Conservation (phyloP, 1,284 basidiomycete species). For the Malassezia globosa region DNA sequence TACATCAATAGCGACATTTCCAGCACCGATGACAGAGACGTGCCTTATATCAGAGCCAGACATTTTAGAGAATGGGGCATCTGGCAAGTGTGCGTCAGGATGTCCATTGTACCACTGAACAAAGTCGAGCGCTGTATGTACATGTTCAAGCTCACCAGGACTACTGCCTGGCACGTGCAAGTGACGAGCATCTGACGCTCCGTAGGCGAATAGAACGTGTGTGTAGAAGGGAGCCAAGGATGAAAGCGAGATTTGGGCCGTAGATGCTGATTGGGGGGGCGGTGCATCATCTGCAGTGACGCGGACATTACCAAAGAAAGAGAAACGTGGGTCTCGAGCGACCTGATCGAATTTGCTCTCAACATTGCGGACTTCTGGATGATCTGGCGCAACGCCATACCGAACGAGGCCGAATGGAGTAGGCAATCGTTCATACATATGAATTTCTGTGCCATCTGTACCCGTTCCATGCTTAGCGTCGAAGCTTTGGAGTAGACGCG, state of each 20-base stretch:
- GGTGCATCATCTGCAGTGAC: conserved; percentile 50
- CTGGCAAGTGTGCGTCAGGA: conserved; percentile 51
- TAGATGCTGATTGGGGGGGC: neutral
- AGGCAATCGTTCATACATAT: conserved; percentile 86
- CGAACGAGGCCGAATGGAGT: conserved; percentile 87
- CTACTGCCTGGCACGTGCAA: conserved; percentile 50
- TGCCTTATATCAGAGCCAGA: conserved; percentile 49
- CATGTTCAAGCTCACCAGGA: conserved; percentile 52
- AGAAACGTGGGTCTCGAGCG: conserved; percentile 31
- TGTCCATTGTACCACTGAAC: conserved; percentile 98
- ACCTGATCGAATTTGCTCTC: conserved; percentile 78
- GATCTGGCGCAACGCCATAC: conserved; percentile 95
- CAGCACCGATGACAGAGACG: conserved; percentile 80
- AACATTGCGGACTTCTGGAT: conserved; percentile 89
- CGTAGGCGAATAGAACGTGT: conserved; percentile 69
- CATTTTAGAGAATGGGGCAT: neutral
- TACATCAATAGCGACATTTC: conserved; percentile 89
- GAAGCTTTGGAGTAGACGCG: conserved; percentile 28
- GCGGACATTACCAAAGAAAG: conserved; percentile 79
- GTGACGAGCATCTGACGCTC: conserved; percentile 56
- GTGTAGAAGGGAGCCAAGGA: conserved; percentile 61
- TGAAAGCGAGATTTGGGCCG: conserved; percentile 49
- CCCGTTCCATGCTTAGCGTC: conserved; percentile 16
- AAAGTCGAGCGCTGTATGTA: conserved; percentile 68
- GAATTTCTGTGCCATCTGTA: conserved; percentile 50